phyloP scores from a whole-genome alignment of 1,284 basidiomycete species.

The Ceraceosorus guamensis region DNA sequence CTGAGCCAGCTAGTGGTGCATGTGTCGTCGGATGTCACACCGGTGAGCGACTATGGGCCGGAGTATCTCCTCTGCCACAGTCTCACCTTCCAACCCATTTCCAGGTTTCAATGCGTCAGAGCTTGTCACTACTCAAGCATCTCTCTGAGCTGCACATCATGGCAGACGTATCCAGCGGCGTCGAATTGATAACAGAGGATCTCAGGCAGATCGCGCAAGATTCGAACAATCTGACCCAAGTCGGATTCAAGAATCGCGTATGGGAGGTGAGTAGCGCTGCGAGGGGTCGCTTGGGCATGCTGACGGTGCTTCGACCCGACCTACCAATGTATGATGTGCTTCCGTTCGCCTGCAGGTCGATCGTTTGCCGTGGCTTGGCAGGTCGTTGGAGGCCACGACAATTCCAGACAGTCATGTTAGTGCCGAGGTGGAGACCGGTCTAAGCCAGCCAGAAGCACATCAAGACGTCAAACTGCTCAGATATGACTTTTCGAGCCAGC shows the following conservation, averaged over 20 bases:
- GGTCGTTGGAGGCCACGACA: background rate
- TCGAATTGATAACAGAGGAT: constrained; percentile 19
- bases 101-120: background rate
- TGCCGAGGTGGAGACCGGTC: constrained; percentile 9
- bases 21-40: too few species aligned
- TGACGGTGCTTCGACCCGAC: background rate
- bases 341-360: too few species aligned
- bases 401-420: background rate
- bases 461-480: constrained; percentile 14
- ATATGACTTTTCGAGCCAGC: constrained; percentile 33
- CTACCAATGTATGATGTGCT: too few species aligned
- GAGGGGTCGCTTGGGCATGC: background rate
- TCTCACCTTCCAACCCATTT: background rate
- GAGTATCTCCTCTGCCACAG: background rate
- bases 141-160: constrained; percentile 33
- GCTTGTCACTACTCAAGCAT: constrained; percentile 18
- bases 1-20: too few species aligned
- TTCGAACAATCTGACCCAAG: constrained; percentile 24
- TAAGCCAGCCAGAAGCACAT: background rate
- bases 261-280: constrained; percentile 12
- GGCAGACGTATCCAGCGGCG: constrained; percentile 21
- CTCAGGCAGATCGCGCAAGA: constrained; percentile 23
- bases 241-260: constrained; percentile 43
- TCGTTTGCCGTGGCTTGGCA: constrained; percentile 1
- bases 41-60: too few species aligned